Conservation (phyloP, 192 early-diverging fungal genomes). For the Coemansia sp. region DNA sequence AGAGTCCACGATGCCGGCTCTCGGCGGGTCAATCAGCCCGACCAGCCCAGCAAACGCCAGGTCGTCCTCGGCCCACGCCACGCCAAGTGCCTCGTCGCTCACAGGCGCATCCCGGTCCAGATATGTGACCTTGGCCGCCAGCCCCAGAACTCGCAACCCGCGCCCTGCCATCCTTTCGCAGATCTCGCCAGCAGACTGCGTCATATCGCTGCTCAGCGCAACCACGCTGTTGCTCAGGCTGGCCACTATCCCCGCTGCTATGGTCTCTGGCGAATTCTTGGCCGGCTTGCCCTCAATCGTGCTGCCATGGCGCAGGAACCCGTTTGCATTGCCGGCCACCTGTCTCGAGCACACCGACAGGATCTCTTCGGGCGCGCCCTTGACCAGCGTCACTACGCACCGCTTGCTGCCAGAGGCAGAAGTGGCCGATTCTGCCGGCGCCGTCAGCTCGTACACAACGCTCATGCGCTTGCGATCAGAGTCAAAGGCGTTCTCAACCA, state of each 20-base stretch:
- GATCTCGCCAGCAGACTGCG: conserved; percentile 23
- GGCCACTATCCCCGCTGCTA: conserved; percentile 17
- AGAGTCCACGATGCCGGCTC: conserved; percentile 76
- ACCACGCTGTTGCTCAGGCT: conserved; percentile 31
- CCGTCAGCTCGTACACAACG: conserved; percentile 62
- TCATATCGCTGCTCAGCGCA: conserved; percentile 31
- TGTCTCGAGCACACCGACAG: conserved; percentile 58
- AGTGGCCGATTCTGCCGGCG: not conserved
- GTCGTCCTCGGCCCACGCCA: conserved; percentile 63
- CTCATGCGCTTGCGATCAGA: conserved; percentile 96
- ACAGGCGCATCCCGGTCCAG: conserved; percentile 57
- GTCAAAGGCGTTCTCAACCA: conserved; percentile 88
- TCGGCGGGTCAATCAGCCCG: conserved; percentile 92
- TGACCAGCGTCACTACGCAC: conserved; percentile 67
- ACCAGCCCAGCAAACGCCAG: conserved; percentile 87
- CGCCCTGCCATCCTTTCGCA: conserved; percentile 73
- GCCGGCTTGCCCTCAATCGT: conserved; percentile 21
- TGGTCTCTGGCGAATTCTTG: conserved; percentile 4
- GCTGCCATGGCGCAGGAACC: conserved; percentile 30
- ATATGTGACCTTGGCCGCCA: conserved; percentile 71
- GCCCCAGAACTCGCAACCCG: conserved; percentile 86
- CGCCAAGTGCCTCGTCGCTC: conserved; percentile 32
- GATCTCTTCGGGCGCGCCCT: conserved; percentile 93
- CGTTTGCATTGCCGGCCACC: conserved; percentile 17
- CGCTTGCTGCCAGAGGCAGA: conserved; percentile 8